Base-by-base conservation (phyloP, 2,329 filamentous ascomycete genomes). In the Fusarium kyushuense region DNA sequence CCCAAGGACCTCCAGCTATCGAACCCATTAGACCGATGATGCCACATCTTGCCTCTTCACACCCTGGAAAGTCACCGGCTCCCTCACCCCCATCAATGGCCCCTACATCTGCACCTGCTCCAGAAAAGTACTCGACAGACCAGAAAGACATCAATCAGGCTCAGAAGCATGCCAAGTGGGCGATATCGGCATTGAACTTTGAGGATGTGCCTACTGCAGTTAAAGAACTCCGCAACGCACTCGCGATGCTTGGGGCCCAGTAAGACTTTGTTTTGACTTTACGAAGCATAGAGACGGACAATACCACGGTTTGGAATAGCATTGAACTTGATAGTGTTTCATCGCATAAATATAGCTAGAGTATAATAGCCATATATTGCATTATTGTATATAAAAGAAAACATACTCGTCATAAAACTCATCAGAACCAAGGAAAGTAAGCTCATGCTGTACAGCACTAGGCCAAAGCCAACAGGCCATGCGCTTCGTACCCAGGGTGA, bases 161-260 rank as follows among this genome's bases (percentile, higher is more conserved):
- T 6, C 94, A 97, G 78, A 99, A 98, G 77, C 96, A 98, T 81
- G 94, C 95, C 3, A 94, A 93, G 74, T 99, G 93, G 93, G 96
- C 96, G 1, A 97, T 98, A 41, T 97, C 94, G 13, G 96, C 96
- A 0, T 81, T 99, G 47, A 97, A 97, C 74, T 99, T 99, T 79
- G 96, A 99, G 72, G 96, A 99, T 77, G 92, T 97, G 3, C 85
- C 90, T 2, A 99, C 96, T 0, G 96, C 96, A 0, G 90, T 98
- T 6, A 90, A 90, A 74, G 94, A 99, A 76, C 78, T 99, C 65
- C 87, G 88, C 53, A 89, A 87, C 61, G 96, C 96, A 5, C 80
- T 99, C 65, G 83, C 86, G 57, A 81, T 84, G 19, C 80, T 97
- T 48, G 93, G 93, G 3, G 91, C 89, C 14, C 74, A 75, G 51